Conservation (phyloP, 495 filamentous ascomycete species). For the Pseudomonodictys pantanalensis region DNA sequence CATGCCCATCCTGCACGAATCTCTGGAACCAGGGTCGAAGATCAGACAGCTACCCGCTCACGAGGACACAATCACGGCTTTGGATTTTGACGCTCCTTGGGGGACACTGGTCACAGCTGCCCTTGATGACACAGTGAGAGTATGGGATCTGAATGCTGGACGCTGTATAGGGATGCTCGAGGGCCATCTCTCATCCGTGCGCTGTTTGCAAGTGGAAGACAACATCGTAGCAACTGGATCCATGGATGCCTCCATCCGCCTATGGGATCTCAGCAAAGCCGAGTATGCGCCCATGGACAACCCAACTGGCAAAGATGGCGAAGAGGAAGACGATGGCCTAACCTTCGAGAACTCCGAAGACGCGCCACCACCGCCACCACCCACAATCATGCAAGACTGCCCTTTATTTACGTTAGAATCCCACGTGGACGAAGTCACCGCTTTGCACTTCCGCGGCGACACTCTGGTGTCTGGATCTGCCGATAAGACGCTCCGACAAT, state of each 20-base stretch:
- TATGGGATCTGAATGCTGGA: conserved; percentile 94
- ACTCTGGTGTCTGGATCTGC: conserved; percentile 92
- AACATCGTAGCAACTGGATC: conserved; percentile 94
- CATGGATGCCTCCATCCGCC: conserved; percentile 88
- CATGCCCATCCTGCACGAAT: conserved; percentile 93
- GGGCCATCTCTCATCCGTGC: conserved; percentile 91
- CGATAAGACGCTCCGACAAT: conserved; percentile 95
- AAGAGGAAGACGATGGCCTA: conserved; percentile 59
- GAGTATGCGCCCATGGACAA: conserved; percentile 61
- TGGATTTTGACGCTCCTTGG: conserved; percentile 96
- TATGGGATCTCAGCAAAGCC: conserved; percentile 85
- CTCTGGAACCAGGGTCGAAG: conserved; percentile 83
- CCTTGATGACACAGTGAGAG: conserved; percentile 91
- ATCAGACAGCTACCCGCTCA: conserved; percentile 89
- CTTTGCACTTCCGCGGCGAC: conserved; percentile 81
- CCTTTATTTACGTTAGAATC: conserved; percentile 80
- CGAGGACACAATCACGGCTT: conserved; percentile 78
- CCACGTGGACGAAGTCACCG: conserved; percentile 92
- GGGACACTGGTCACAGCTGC: conserved; percentile 94
- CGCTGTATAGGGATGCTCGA: conserved; percentile 87
- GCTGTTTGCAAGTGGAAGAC: conserved; percentile 90
- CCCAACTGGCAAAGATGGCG: conserved; percentile 58
- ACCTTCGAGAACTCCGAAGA: conserved; percentile 55
- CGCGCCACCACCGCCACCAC: conserved; percentile 58
- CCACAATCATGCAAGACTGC: conserved; percentile 80